Evolutionary conservation across 2,329 filamentous ascomycete species (phyloP).

Genomic region (Achaetomium macrosporum): DNA sequence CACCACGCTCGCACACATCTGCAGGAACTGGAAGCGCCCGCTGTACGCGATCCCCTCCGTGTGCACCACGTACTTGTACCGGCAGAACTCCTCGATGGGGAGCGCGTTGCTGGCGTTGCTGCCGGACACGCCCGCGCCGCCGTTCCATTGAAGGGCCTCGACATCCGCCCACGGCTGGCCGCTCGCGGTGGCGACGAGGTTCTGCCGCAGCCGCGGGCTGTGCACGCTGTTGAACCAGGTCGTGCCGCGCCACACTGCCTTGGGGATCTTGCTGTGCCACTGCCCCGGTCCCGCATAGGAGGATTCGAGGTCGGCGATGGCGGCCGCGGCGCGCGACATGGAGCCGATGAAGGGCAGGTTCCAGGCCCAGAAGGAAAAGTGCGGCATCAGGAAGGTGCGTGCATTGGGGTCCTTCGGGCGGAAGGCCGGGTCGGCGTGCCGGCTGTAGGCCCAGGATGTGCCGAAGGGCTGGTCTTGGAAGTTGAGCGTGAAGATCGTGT

Average conservation of each 20-base stretch:
- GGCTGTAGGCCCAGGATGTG: constrained; percentile 43
- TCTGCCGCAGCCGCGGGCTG: constrained; percentile 36
- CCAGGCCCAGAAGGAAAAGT: constrained; percentile 53
- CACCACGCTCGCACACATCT: constrained; percentile 44
- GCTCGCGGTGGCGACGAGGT: constrained; percentile 33
- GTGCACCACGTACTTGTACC: constrained; percentile 46
- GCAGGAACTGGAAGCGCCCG: constrained; percentile 46
- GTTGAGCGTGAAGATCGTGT: constrained; percentile 48
- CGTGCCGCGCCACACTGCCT: constrained; percentile 48
- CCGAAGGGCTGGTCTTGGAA: constrained; percentile 44
- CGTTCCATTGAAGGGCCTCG: constrained; percentile 35
- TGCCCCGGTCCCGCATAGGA: neutral
- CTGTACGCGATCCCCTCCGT: constrained; percentile 51
- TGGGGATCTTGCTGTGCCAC: constrained; percentile 34
- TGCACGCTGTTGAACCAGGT: constrained; percentile 43
- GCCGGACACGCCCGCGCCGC: constrained; percentile 6
- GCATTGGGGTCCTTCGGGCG: constrained; percentile 20
- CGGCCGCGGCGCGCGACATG: constrained; percentile 33
- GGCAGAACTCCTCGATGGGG: constrained; percentile 45
- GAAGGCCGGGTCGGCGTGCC: constrained; percentile 35
- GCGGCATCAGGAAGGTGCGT: constrained; percentile 47
- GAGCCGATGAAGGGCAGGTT: constrained; percentile 44
- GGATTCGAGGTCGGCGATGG: constrained; percentile 35
- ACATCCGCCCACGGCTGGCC: constrained; percentile 44
- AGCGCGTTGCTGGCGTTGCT: constrained; percentile 40